These are phyloP conservation scores for Termitomyces sp. DNA, from an alignment of 768 basidiomycete species.

Conservation along the genomic window DNA sequence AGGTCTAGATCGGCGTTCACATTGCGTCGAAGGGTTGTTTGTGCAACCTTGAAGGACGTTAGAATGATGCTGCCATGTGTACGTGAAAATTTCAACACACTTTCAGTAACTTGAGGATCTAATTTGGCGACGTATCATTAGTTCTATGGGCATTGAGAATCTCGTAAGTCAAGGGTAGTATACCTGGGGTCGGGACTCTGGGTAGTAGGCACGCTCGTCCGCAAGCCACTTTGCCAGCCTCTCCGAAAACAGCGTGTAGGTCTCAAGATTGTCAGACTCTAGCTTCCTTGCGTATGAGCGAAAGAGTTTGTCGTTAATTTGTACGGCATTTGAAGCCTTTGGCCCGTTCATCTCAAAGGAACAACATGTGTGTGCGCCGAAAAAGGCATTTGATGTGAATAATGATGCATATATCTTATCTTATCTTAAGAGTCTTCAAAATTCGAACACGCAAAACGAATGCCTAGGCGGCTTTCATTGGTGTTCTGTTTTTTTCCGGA, in stretches of 20 bases:
- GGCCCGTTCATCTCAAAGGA: constrained; percentile 3
- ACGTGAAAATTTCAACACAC: constrained; percentile 20
- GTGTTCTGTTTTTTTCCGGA: background rate
- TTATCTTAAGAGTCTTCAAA: constrained; percentile 1
- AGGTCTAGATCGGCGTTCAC: constrained; percentile 17
- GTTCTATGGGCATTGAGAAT: background rate
- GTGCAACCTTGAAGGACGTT: constrained; percentile 27
- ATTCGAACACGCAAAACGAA: no score
- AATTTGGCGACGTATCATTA: background rate
- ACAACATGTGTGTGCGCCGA: constrained; percentile 1
- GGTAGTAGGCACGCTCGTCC: constrained; percentile 48
- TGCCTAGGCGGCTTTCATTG: no score
- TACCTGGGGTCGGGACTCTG: constrained; percentile 43
- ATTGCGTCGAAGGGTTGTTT: constrained; percentile 26
- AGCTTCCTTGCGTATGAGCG: constrained; percentile 27
- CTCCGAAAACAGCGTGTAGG: constrained; percentile 20
- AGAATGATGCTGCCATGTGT: background rate
- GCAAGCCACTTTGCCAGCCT: constrained; percentile 42
- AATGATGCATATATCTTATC: constrained; percentile 2
- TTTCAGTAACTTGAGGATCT: constrained; percentile 48
- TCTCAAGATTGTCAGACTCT: constrained; percentile 18
- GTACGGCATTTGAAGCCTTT: constrained; percentile 11
- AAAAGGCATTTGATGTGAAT: background rate
- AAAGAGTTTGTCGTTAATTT: constrained; percentile 35
- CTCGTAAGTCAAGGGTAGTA: constrained; percentile 1